Conservation (phyloP, 192 early-diverging fungal genomes). For the Podila clonocystis region DNA sequence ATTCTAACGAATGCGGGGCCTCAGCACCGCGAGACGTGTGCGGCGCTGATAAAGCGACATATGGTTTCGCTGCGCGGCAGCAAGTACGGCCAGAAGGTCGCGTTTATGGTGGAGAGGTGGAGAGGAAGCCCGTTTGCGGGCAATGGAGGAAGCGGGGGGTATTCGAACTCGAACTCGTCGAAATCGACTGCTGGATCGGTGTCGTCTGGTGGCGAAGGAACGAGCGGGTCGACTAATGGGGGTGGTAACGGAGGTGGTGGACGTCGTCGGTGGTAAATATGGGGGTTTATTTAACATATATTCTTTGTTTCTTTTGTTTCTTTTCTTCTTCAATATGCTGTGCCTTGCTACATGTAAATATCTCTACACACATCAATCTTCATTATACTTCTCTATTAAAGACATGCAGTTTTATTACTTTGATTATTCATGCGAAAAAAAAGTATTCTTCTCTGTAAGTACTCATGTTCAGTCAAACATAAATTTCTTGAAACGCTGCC, state of each 20-base stretch:
- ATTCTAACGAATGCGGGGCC: conserved; percentile 68
- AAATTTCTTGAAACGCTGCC: conserved; percentile 59
- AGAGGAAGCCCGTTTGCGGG: conserved; percentile 19
- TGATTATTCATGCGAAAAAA: background rate
- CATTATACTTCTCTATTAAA: background rate
- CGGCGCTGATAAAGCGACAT: conserved; percentile 72
- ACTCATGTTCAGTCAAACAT: conserved; percentile 21
- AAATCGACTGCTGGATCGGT: conserved; percentile 12
- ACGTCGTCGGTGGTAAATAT: conserved; percentile 26
- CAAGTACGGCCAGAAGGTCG: conserved; percentile 77
- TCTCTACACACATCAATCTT: background rate
- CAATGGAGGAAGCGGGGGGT: background rate
- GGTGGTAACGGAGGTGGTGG: conserved; percentile 12
- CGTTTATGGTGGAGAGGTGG: conserved; percentile 48
- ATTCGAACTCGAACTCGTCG: background rate
- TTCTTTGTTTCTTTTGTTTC: background rate
- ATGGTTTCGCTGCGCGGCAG: conserved; percentile 71
- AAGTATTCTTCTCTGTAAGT: background rate
- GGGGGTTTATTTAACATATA: conserved; percentile 2
- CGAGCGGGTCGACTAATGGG: background rate
- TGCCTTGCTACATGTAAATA: background rate
- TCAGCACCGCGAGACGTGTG: conserved; percentile 64
- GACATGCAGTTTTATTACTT: too few relatives aligned
- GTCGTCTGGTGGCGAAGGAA: conserved; percentile 4
- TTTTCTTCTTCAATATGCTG: background rate